phyloP scores from a whole-genome alignment of 192 early-diverging fungal genomes.

The Geranomyces michiganensis region DNA sequence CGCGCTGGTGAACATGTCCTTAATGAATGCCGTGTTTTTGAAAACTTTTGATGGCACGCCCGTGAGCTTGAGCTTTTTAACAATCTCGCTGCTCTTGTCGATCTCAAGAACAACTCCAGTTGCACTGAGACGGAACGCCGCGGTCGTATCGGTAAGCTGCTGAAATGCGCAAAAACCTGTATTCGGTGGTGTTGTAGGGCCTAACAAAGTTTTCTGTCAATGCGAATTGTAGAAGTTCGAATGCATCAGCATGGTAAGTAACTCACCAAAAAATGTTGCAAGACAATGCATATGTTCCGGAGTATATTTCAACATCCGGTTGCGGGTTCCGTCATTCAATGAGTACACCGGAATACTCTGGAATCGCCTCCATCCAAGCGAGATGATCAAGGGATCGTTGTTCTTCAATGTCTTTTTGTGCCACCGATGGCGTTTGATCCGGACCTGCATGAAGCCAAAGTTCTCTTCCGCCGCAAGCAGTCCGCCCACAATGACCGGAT shows the following conservation, averaged over 20 bases:
- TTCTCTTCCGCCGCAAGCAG: constrained; percentile 87
- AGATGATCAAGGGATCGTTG: constrained; percentile 97
- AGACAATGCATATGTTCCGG: constrained; percentile 99
- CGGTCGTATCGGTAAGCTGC: constrained; percentile 64
- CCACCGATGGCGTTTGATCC: constrained; percentile 99
- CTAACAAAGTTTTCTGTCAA: constrained; percentile 25
- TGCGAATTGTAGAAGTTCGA: not conserved
- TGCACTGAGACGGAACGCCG: constrained; percentile 88
- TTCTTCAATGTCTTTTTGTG: constrained; percentile 93
- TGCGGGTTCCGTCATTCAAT: constrained; percentile 78
- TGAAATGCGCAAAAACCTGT: constrained; percentile 96
- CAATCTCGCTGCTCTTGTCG: constrained; percentile 89
- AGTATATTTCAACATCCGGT: constrained; percentile 98
- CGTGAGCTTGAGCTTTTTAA: constrained; percentile 99
- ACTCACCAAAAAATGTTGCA: constrained; percentile 83
- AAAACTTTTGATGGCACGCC: constrained; percentile 93
- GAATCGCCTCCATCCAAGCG: constrained; percentile 97
- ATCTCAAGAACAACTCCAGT: constrained; percentile 96
- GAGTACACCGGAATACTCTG: constrained; percentile 96
- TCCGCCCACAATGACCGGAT: constrained; percentile 92
- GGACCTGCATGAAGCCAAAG: constrained; percentile 92
- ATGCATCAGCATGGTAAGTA: not conserved
- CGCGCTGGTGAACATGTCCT: constrained; percentile 96
- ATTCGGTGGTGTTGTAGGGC: constrained; percentile 93
- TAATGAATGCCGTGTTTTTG: constrained; percentile 97